Percentiles rank a stretch among this genome's conserved stretches.
Conservation (phyloP, 768 basidiomycete species). For the Boletus edulis region DNA sequence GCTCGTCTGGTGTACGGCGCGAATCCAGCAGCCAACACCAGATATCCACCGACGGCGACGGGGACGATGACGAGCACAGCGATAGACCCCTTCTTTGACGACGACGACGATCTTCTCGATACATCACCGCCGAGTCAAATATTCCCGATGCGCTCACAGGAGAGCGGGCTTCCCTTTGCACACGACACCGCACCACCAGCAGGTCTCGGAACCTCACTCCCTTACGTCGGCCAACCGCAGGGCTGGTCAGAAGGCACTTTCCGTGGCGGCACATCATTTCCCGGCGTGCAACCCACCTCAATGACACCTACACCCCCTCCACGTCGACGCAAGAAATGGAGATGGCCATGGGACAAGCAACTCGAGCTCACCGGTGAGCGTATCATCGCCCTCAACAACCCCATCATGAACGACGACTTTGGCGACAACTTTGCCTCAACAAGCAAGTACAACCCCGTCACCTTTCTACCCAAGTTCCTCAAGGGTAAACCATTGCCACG, state of each 20-base stretch:
- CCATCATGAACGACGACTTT: conserved; percentile 61
- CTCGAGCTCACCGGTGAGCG: conserved; percentile 68
- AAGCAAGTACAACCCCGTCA: conserved; percentile 87
- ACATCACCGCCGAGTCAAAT: background rate
- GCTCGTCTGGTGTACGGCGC: conserved; percentile 25
- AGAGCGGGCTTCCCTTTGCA: conserved; percentile 56
- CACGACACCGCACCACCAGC: conserved; percentile 60
- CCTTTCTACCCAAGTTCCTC: conserved; percentile 92
- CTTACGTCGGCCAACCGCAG: conserved; percentile 48
- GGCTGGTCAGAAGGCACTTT: conserved; percentile 69
- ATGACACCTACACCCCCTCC: conserved; percentile 4
- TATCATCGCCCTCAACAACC: conserved; percentile 80
- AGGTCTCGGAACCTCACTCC: background rate
- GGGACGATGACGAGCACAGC: conserved; percentile 39
- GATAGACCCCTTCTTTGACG: conserved; percentile 81
- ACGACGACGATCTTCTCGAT: conserved; percentile 52
- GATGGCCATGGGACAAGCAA: conserved; percentile 83
- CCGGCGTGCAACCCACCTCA: conserved; percentile 24
- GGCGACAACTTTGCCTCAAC: conserved; percentile 86
- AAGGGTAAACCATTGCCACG: conserved; percentile 54
- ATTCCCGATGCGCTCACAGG: conserved; percentile 42
- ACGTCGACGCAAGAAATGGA: conserved; percentile 46
- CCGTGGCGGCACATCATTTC: conserved; percentile 42
- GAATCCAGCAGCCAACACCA: conserved; percentile 23
- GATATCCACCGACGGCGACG: conserved; percentile 60